phyloP scores from a whole-genome alignment of 169 alveolate genomes.

The Ichthyophthirius multifiliis region DNA sequence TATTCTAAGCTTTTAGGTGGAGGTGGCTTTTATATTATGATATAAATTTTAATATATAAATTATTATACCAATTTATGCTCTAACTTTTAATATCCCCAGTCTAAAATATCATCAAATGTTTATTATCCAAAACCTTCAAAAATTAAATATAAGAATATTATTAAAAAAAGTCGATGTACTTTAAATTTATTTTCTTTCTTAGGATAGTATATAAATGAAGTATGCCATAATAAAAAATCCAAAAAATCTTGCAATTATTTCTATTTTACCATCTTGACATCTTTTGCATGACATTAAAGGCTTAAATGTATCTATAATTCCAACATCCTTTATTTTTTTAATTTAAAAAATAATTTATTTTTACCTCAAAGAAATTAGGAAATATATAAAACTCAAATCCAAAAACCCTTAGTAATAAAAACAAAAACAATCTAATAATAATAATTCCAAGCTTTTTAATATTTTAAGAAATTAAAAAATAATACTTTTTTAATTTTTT shows the following conservation, averaged over 20 bases:
- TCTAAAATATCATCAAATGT: slow-evolving; percentile 2
- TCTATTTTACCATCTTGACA: neutral
- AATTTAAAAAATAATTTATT: neutral
- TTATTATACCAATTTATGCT: neutral
- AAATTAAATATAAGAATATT: neutral
- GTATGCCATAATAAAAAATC: slow-evolving; percentile 1
- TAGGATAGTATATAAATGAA: neutral
- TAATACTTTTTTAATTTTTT: too few relatives aligned
- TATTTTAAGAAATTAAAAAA: too few relatives aligned
- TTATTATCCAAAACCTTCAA: neutral
- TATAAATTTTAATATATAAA: too few relatives aligned
- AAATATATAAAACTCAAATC: neutral
- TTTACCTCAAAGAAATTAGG: neutral
- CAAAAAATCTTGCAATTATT: neutral
- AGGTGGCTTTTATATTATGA: too few relatives aligned
- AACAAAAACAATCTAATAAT: neutral
- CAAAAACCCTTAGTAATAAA: neutral
- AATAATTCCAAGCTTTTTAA: neutral
- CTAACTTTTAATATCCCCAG: neutral
- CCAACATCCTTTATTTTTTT: neutral
- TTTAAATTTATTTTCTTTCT: neutral
- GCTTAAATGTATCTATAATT: neutral
- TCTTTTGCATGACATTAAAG: neutral
- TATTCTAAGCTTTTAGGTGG: too few relatives aligned
- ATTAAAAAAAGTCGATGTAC: neutral